Base-by-base conservation (phyloP, 768 basidiomycete species). In the Scleroderma bovista region DNA sequence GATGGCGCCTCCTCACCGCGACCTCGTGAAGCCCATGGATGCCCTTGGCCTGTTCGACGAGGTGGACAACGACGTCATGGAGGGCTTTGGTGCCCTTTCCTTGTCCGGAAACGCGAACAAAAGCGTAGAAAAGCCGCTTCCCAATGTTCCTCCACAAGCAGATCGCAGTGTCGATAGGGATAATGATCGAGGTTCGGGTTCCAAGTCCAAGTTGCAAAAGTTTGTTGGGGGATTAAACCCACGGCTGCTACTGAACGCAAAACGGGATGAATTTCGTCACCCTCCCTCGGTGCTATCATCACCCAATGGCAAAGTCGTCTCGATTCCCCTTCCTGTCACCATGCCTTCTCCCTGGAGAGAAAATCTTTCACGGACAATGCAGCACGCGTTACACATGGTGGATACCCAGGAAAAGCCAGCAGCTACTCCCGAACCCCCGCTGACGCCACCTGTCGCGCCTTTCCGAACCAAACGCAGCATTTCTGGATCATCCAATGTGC, bases 141-240 rank as follows among this genome's bases (percentile, higher is more conserved):
- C 57, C 17, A 47, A 53, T n/a, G n/a, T 6, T 2, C 54, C 26
- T 51, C 26, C 16, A 26, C 23, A n/a, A 43, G 11, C 1, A 34
- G 42, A 15, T 32, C 39, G 20, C 38, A 16, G 9, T 31, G 44
- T 19, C 26, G 26, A 29, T 34, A 1, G 22, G 17, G 39, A 40
- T 6, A 40, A 40, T 22, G 39, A 5, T 1, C 19, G 12, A 6
- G 13, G 34, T 40, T 48, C 40, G 52, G 54, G 24, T 16, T 3
- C 16, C 24, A 43, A 42, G 8, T 17, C 15, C 40, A 42, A 43
- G 41, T 29, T 4, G 26, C 15, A 17, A 16, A 43, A 26, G 24
- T 81, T 83, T 55, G 61, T 81, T 29, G 80, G 78, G 16, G 79
- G 80, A 26, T 83, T 83, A 57, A 51, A 17, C 39, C 67, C 56